Percentiles rank a stretch among this genome's conserved stretches.
Conservation (phyloP, 306 rosid species). For the Citrullus colocynthis region DNA sequence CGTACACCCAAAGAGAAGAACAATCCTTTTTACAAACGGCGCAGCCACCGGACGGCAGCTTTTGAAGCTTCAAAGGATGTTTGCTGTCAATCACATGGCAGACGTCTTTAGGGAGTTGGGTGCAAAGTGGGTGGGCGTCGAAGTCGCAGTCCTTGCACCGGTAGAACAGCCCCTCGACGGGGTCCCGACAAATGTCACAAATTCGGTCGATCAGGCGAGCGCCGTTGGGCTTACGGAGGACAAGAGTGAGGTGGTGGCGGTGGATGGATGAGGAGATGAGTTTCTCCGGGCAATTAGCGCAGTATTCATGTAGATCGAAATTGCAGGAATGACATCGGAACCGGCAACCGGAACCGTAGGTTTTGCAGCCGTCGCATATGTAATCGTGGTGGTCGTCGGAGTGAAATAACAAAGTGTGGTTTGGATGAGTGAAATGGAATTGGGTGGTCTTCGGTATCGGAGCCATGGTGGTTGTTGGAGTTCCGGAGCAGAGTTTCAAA, state of each 20-base stretch:
- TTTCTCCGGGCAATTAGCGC: slow-evolving; percentile 10
- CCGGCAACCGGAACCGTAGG: background rate
- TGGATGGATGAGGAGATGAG: slow-evolving; percentile 3
- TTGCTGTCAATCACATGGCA: background rate
- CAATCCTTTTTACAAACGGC: background rate
- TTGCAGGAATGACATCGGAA: slow-evolving; percentile 14
- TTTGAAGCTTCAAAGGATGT: background rate
- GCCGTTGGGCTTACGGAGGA: background rate
- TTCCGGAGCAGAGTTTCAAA: background rate
- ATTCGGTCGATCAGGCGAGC: background rate
- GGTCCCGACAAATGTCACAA: slow-evolving; percentile 7
- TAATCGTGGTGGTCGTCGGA: background rate
- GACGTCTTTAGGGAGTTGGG: background rate
- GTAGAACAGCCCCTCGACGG: slow-evolving; percentile 10
- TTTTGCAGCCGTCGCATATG: slow-evolving; percentile 1
- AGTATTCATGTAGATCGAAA: slow-evolving; percentile 14
- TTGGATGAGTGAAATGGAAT: background rate
- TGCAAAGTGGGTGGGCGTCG: slow-evolving; percentile 15
- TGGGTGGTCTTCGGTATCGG: background rate
- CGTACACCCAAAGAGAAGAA: background rate
- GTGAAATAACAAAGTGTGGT: background rate
- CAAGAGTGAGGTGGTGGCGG: background rate
- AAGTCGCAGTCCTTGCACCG: slow-evolving; percentile 13
- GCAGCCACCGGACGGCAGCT: background rate
- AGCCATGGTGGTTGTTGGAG: background rate